Evolutionary conservation across 2,329 filamentous ascomycete species (phyloP).

Genomic region (Clonostachys rosea): DNA sequence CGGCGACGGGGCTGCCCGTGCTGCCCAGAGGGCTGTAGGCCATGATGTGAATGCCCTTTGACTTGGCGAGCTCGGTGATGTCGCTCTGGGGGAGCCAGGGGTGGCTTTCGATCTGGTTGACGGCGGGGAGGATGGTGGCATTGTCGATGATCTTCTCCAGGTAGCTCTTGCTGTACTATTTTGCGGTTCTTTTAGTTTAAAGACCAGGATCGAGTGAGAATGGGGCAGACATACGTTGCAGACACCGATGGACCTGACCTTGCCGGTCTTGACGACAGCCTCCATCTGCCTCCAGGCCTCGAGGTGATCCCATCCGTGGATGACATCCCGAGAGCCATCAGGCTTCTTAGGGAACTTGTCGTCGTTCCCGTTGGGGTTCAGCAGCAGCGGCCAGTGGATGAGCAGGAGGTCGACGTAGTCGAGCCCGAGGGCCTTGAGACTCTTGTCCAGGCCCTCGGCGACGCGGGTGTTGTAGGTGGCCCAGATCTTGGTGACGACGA

Average conservation of each 20-base stretch:
- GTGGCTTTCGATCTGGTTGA: conserved; percentile 74
- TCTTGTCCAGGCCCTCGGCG: conserved; percentile 67
- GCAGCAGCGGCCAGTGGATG: conserved; percentile 78
- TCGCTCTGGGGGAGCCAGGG: conserved; percentile 68
- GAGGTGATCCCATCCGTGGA: conserved; percentile 63
- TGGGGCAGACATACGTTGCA: conserved; percentile 38
- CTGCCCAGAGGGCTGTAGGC: conserved; percentile 67
- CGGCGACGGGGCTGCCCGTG: conserved; percentile 60
- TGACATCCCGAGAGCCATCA: conserved; percentile 71
- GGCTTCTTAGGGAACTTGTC: conserved; percentile 70
- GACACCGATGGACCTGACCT: conserved; percentile 48
- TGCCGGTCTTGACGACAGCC: conserved; percentile 55
- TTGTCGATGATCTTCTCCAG: conserved; percentile 48
- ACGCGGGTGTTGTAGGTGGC: conserved; percentile 70
- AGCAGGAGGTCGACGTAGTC: conserved; percentile 81
- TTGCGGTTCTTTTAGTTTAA: too few relatives aligned
- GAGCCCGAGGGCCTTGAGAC: conserved; percentile 66
- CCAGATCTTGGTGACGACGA: conserved; percentile 85
- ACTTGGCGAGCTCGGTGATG: conserved; percentile 63
- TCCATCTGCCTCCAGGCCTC: conserved; percentile 78
- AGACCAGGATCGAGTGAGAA: not conserved
- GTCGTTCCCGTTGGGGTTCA: conserved; percentile 74
- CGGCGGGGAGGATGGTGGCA: conserved; percentile 53
- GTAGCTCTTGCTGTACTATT: conserved; percentile 49
- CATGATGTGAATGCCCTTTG: conserved; percentile 66